Conservation (phyloP, 139 green algal species). For the Auxenochlorella pyrenoidosa region DNA sequence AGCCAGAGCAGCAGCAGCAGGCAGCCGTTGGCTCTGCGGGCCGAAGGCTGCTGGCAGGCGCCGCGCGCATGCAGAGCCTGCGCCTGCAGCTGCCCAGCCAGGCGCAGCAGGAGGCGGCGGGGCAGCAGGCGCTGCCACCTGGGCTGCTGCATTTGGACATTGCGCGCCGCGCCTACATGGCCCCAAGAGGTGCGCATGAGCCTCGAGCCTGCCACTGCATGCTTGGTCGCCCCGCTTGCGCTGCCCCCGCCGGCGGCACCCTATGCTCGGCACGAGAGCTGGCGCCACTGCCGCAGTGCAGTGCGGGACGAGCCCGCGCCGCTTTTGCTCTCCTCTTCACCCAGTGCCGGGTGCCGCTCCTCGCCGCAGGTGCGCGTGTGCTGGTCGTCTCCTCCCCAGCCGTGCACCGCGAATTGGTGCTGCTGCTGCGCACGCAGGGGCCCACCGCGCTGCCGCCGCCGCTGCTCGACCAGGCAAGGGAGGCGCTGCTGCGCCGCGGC, state of each 20-base stretch:
- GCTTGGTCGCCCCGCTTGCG: not conserved
- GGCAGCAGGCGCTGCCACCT: slow-evolving; percentile 7
- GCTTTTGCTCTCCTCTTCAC: too few species aligned
- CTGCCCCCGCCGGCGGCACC: not conserved
- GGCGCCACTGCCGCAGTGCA: too few species aligned
- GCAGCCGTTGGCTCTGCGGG: not conserved
- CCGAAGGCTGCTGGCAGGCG: not conserved
- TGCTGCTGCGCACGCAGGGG: not conserved
- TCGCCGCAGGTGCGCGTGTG: slow-evolving; percentile 21
- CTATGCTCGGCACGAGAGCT: too few species aligned
- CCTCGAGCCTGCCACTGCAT: not conserved
- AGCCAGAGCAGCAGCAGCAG: not conserved
- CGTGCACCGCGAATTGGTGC: slow-evolving; percentile 32
- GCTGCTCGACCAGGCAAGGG: slow-evolving; percentile 11
- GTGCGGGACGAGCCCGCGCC: too few species aligned
- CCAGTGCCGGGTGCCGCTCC: not conserved
- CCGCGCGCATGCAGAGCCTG: slow-evolving; percentile 1
- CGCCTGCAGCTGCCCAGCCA: slow-evolving; percentile 30
- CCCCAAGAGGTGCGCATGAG: slow-evolving; percentile 15
- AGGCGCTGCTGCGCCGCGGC: not conserved
- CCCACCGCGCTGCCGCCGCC: not conserved
- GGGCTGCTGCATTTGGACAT: slow-evolving; percentile 53
- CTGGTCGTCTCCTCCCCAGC: slow-evolving; percentile 36
- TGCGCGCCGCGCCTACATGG: slow-evolving; percentile 30
- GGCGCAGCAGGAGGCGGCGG: not conserved